A percentile compares a stretch with the other conserved stretches of the same genome.
Conservation (phyloP, 2,329 filamentous ascomycete species). For the Plenodomus lindquistii region DNA sequence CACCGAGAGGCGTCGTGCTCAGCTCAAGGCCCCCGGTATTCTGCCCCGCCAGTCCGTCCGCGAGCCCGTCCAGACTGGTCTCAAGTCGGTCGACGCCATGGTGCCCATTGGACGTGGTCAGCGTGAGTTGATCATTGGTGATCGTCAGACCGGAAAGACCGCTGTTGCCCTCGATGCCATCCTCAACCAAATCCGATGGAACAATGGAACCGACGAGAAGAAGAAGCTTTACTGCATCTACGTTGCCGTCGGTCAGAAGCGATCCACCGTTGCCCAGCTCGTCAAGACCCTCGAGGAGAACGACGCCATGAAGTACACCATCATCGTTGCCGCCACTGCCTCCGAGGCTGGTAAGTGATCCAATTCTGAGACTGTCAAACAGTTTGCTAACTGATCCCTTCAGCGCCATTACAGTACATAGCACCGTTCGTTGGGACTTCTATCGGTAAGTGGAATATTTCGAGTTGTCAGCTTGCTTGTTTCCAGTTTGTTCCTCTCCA, state of each 20-base stretch:
- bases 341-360: conserved; percentile 72
- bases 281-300: conserved; percentile 99
- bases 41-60: conserved; percentile 96
- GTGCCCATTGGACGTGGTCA: conserved; percentile 99
- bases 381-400: neutral
- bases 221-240: conserved; percentile 99
- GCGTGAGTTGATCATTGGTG: conserved; percentile 99
- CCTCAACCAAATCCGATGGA: conserved; percentile 99
- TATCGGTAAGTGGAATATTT: conserved; percentile 14
- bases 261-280: conserved; percentile 97
- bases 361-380: neutral
- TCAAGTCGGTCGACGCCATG: conserved; percentile 99
- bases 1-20: conserved; percentile 90
- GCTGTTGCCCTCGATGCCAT: conserved; percentile 97
- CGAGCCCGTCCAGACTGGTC: conserved; percentile 98
- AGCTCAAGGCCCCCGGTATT: conserved; percentile 99
- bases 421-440: conserved; percentile 79
- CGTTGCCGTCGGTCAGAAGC: conserved; percentile 99
- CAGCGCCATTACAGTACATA: conserved; percentile 78
- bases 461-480: too few relatives aligned
- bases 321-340: conserved; percentile 92
- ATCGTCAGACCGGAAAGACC: conserved; percentile 99
- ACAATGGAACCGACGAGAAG: conserved; percentile 79
- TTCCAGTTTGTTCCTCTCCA: neutral
- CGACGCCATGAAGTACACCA: conserved; percentile 97